Evolutionary conservation across 208 protist genomes (phyloP).

Genomic region (Leishmania aethiopica): DNA sequence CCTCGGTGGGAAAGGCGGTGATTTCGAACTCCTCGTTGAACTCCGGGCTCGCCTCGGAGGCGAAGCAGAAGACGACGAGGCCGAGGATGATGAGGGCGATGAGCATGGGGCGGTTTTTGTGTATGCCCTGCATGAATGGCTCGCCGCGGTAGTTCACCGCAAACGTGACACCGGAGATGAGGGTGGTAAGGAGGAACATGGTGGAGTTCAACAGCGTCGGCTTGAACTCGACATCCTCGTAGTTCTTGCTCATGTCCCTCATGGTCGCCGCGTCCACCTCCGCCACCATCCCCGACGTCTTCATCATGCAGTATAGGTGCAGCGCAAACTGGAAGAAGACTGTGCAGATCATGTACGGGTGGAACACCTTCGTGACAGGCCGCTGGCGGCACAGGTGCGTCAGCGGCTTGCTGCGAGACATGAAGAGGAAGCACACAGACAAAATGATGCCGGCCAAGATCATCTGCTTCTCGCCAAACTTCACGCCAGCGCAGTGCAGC

Average conservation of each 20-base stretch:
- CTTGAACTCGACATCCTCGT: conserved; percentile 92
- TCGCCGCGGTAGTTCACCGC: conserved; percentile 97
- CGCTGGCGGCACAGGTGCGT: conserved; percentile 88
- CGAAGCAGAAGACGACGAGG: conserved; percentile 80
- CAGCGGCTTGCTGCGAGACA: conserved; percentile 96
- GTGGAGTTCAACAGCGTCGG: conserved; percentile 97
- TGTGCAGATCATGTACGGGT: conserved; percentile 94
- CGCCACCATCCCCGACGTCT: conserved; percentile 74
- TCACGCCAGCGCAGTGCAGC: conserved; percentile 97
- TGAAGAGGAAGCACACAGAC: conserved; percentile 98
- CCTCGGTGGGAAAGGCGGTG: conserved; percentile 79
- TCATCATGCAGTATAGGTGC: conserved; percentile 94
- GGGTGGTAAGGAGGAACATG: conserved; percentile 96
- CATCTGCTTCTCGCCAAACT: conserved; percentile 97
- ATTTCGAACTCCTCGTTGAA: conserved; percentile 89
- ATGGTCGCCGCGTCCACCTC: conserved; percentile 68
- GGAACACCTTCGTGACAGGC: conserved; percentile 96
- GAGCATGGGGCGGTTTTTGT: conserved; percentile 93
- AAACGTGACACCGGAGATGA: conserved; percentile 96
- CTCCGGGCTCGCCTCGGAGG: conserved; percentile 75
- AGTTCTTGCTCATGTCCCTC: conserved; percentile 53
- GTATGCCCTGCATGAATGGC: conserved; percentile 95
- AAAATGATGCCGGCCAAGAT: conserved; percentile 95
- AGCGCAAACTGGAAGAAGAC: conserved; percentile 96
- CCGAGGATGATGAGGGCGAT: conserved; percentile 77